Percentiles rank a stretch among this genome's conserved stretches.
Conservation (phyloP, 139 green algal genomes). For the Edaphochlamys debaryana region DNA sequence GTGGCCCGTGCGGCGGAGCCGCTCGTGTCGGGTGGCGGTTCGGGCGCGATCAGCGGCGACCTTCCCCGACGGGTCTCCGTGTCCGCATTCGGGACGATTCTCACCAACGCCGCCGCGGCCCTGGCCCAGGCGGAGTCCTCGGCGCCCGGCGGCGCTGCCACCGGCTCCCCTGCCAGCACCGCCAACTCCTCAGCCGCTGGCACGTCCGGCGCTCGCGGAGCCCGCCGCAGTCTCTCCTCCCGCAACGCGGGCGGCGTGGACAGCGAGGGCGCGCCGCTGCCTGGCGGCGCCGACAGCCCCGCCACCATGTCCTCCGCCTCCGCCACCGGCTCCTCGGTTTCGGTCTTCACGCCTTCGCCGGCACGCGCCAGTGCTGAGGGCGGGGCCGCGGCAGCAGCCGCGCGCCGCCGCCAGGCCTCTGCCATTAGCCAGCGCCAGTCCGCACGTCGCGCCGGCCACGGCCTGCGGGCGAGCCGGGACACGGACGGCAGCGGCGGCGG, state of each 20-base stretch:
- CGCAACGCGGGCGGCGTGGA: neutral
- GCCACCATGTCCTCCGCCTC: too few species aligned
- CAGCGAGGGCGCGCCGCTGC: too few species aligned
- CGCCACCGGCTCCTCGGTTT: neutral
- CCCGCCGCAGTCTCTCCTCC: too few species aligned
- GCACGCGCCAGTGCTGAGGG: too few species aligned
- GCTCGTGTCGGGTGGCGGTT: neutral
- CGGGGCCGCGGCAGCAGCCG: too few species aligned
- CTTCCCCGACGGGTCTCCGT: constrained; percentile 20
- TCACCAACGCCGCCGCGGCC: neutral
- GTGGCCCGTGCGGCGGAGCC: neutral
- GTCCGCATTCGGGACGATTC: neutral
- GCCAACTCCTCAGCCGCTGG: too few species aligned
- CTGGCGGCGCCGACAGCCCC: too few species aligned
- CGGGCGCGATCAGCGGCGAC: neutral
- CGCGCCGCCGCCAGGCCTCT: too few species aligned
- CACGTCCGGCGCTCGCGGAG: too few species aligned
- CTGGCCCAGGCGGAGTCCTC: neutral
- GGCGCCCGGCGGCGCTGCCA: neutral
- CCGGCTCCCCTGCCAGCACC: too few species aligned
- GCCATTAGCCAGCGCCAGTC: neutral
- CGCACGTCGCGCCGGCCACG: too few species aligned
- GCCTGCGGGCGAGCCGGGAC: neutral
- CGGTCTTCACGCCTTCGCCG: neutral
- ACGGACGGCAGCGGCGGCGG: neutral